Percentiles rank a stretch among this genome's conserved stretches.
phyloP scores from a whole-genome alignment of 345 rosid genomes.

The Hypericum androsaemum region DNA sequence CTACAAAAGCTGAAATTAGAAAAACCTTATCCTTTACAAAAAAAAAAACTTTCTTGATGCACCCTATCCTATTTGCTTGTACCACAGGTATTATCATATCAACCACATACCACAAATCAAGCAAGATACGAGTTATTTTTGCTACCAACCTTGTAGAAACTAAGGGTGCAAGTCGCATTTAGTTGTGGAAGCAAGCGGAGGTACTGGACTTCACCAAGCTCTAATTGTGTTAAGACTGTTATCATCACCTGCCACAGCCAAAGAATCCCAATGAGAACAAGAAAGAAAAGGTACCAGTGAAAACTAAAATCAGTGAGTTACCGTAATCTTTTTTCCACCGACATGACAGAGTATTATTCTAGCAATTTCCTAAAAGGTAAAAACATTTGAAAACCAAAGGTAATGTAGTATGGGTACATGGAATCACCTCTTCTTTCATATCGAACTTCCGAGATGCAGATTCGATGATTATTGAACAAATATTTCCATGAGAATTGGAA shows the following conservation, averaged over 20 bases:
- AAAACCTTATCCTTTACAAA: too few species aligned
- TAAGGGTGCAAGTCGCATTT: slow-evolving; percentile 65
- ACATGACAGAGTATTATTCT: slow-evolving; percentile 2
- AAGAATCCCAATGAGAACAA: slow-evolving; percentile 8
- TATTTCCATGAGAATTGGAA: slow-evolving; percentile 33
- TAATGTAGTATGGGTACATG: slow-evolving; percentile 10
- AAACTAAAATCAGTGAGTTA: slow-evolving; percentile 1
- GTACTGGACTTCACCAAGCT: slow-evolving; percentile 76
- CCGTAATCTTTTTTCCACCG: neutral
- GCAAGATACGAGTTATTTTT: slow-evolving; percentile 1
- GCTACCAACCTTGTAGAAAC: slow-evolving; percentile 74
- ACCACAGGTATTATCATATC: too few species aligned
- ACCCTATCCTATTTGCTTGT: too few species aligned
- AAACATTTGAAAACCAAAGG: slow-evolving; percentile 2
- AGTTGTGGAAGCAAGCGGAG: slow-evolving; percentile 63
- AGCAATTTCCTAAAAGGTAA: slow-evolving; percentile 1
- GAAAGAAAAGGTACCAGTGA: neutral
- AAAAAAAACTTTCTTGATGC: too few species aligned
- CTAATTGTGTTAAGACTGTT: slow-evolving; percentile 79
- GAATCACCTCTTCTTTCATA: slow-evolving; percentile 83
- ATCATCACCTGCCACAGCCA: slow-evolving; percentile 68
- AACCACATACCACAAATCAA: neutral
- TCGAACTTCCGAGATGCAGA: slow-evolving; percentile 72
- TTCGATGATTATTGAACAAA: slow-evolving; percentile 59
- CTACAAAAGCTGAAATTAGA: too few species aligned